phyloP scores from a whole-genome alignment of 192 early-diverging fungal genomes.

The Coemansia sp. region DNA sequence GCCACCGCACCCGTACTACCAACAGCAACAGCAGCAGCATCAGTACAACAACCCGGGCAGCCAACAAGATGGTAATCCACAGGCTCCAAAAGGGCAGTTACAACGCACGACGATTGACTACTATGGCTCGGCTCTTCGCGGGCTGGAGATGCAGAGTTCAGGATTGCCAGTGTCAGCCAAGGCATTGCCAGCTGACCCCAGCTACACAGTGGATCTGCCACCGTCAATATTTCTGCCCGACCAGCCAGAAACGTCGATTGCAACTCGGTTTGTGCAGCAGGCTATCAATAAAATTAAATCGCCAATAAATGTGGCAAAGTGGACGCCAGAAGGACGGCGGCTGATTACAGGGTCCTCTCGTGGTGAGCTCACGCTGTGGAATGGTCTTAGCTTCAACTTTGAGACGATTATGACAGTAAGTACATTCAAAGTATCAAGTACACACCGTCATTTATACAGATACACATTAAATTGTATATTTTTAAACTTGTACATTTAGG shows the following conservation, averaged over 20 bases:
- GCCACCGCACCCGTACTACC: constrained; percentile 3
- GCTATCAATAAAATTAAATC: constrained; percentile 84
- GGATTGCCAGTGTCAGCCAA: constrained; percentile 21
- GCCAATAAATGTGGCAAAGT: constrained; percentile 92
- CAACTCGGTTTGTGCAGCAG: constrained; percentile 38
- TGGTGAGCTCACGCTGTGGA: constrained; percentile 98
- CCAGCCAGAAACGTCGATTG: constrained; percentile 43
- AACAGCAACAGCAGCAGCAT: constrained; percentile 23
- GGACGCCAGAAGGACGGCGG: constrained; percentile 94
- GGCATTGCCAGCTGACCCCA: constrained; percentile 34
- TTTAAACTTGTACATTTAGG: constrained; percentile 18
- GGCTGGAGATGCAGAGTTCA: constrained; percentile 54
- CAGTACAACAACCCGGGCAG: constrained; percentile 11
- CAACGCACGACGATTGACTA: constrained; percentile 94
- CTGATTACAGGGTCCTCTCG: constrained; percentile 90
- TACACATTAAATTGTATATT: neutral
- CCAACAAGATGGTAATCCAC: constrained; percentile 59
- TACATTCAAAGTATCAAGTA: neutral
- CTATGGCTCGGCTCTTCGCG: constrained; percentile 76
- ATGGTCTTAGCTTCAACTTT: constrained; percentile 96
- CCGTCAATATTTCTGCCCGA: constrained; percentile 56
- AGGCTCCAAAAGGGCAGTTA: constrained; percentile 83
- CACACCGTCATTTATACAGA: no score
- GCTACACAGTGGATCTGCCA: constrained; percentile 52
- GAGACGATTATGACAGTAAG: constrained; percentile 89